Base-by-base conservation (phyloP, 305 asterid genomes). In the Ilex paraguariensis region DNA sequence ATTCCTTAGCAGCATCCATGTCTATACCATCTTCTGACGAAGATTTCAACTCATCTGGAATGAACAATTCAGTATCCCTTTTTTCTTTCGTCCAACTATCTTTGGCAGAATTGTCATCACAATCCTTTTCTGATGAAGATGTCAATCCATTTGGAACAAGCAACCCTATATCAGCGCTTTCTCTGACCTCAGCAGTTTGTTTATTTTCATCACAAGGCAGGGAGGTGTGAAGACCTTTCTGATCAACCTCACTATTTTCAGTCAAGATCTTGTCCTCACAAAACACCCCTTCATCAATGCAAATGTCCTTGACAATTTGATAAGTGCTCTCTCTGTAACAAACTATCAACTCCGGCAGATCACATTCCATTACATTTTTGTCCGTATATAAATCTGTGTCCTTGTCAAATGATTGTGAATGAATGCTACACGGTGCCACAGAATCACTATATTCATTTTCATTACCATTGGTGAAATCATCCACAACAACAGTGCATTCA, bases 241-340 rank as follows among this genome's bases (percentile, higher is more conserved):
- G 65, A 62, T 68, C 75, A 59, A 69, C 71, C 40, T 70, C 49
- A 67, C 16, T 30, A 65, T 52, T 73, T 45, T 62, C 79, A 13
- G 32, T 65, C 65, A 63, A 63, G 56, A 14, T 62, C 49, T 75
- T 68, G 14, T 75, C 85, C 44, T 67, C 76, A 11, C 59, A 67
- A 56, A 83, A 78, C 76, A 74, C 60, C 54, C 95, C 89, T 53
- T 83, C 87, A 52, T 86, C 95, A 3, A 86, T 69, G 31, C 95
- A 72, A 60, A 86, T 83, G 61, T 86, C 95, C 74, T 81, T 83
- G 66, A 78, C 70, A 57, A 56, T 57, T 42, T 77, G 77, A 56
- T 64, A 60, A 69, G 71, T 65, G 12, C 68, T 69, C 64, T 75
- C 87, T 66, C 71, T 79, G 64, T 79, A 73, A 77, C 83, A 73